A percentile compares a stretch with the other conserved stretches of the same genome.
Conservation (phyloP, 2,329 filamentous ascomycete genomes). For the Knufia petricola region DNA sequence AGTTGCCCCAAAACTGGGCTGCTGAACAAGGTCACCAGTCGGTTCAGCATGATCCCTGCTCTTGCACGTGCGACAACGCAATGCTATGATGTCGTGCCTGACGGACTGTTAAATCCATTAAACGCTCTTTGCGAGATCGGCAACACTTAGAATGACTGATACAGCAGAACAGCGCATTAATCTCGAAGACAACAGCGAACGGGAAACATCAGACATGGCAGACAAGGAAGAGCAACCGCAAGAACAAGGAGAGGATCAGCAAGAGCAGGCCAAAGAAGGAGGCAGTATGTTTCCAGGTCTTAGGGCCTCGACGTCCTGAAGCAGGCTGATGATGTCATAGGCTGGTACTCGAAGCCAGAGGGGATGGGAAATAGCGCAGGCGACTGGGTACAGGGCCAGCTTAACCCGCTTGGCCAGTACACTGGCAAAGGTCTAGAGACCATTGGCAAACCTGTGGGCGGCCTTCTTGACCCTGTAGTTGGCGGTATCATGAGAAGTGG, state of each 20-base stretch:
- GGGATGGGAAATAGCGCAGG: slow-evolving; percentile 19
- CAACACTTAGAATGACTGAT: slow-evolving; percentile 3
- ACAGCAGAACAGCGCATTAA: slow-evolving; percentile 2
- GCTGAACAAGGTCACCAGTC: not conserved
- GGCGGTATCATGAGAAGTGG: slow-evolving; percentile 22
- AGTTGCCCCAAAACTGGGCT: not conserved
- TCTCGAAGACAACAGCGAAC: slow-evolving; percentile 11
- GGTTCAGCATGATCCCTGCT: not conserved
- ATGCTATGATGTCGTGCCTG: slow-evolving; percentile 1
- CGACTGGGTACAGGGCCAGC: slow-evolving; percentile 20
- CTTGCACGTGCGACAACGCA: not conserved
- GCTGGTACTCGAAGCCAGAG: slow-evolving; percentile 18
- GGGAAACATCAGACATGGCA: slow-evolving; percentile 3
- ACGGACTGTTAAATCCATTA: not conserved
- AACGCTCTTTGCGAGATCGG: not conserved
- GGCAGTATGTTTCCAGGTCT: not conserved
- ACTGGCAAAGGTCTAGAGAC: slow-evolving; percentile 22
- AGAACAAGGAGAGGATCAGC: slow-evolving; percentile 4
- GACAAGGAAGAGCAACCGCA: slow-evolving; percentile 10
- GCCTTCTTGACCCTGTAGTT: slow-evolving; percentile 21
- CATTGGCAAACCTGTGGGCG: slow-evolving; percentile 18
- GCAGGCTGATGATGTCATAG: not conserved
- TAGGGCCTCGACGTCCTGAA: not conserved
- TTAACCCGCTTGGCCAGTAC: slow-evolving; percentile 23
- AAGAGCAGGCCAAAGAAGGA: not conserved